Evolutionary conservation across 192 early-diverging fungal species (phyloP), one percentile per base, ranked within the genome.

Genomic region (Phycomyces nitens): DNA sequence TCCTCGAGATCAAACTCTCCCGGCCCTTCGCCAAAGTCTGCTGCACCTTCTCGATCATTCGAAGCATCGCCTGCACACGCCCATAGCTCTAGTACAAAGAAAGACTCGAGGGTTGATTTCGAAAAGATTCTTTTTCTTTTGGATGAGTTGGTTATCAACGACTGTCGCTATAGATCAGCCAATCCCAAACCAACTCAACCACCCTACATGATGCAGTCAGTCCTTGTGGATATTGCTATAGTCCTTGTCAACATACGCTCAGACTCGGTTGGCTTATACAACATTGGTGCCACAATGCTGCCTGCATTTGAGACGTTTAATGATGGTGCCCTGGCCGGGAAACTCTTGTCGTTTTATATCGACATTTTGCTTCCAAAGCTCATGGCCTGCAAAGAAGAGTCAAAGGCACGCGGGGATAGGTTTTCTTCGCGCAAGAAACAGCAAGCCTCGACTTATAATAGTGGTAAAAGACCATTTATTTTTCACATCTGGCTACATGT

Each of bases 61-160:
- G 56, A 68, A 8, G 61, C n/a, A 29, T 18, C 47, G 2, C 56
- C 61, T 9, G 27, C 66, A 34, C 42, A 20, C 20, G 49, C 40
- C 6, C 47, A 51, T 29, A 54, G 15, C 42, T 3, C 21, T 7
- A 43, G 24, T 43, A 11, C 20, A 15, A 66, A 68, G 54, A 62
- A 62, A n/a, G 43, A 69, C 4, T 53, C 47, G 3, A 14, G 50
- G 21, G 20, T 49, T 14, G 47, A 58, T 49, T 56, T 69, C n/a
- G 53, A 58, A 26, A 62, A 57, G 3, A 72, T 85, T 21, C 62
- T 81, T n/a, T 65, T 71, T 5, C 60, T 76, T 24, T 52, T 85
- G 8, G 69, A 72, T 5, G 84, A 85, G 26, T 58, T 85, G 7
- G 66, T 85, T n/a, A 68, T 74, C 1, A 79, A 85, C 58, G 84